Conservation (phyloP, 2,329 filamentous ascomycete genomes). For the Cladosporium sp. region DNA sequence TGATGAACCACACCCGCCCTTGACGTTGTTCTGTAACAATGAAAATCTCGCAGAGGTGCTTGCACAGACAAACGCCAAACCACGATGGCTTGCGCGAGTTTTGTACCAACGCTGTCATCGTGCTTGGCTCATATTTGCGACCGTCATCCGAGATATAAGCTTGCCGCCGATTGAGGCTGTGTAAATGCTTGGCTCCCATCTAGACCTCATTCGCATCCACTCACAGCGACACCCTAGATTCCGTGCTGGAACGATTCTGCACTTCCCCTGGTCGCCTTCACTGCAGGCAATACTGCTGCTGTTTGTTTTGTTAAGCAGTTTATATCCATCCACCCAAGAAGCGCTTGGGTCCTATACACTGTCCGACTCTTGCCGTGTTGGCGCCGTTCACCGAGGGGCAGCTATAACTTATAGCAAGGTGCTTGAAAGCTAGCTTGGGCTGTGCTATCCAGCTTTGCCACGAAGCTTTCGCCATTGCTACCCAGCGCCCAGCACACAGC, state of each 20-base stretch:
- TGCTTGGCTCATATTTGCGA: not conserved
- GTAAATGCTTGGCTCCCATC: not conserved
- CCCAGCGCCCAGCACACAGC: not conserved
- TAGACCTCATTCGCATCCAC: not conserved
- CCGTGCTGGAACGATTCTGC: not conserved
- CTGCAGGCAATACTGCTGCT: too few relatives aligned
- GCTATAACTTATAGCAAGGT: too few relatives aligned
- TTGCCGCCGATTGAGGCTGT: constrained; percentile 2
- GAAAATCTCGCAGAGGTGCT: too few relatives aligned
- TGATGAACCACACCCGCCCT: not conserved
- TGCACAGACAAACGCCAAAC: not conserved
- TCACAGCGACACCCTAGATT: not conserved
- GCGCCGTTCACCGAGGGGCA: too few relatives aligned
- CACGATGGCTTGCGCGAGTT: not conserved
- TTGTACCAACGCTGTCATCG: not conserved
- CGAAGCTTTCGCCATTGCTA: not conserved
- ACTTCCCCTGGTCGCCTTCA: not conserved
- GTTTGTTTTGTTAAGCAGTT: too few relatives aligned
- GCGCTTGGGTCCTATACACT: too few relatives aligned
- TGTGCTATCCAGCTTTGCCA: not conserved
- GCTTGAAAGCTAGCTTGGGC: not conserved
- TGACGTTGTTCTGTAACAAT: not conserved
- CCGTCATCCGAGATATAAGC: not conserved
- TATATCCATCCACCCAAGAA: too few relatives aligned
- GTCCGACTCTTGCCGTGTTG: too few relatives aligned